These are phyloP conservation scores for Gaertneriomyces semiglobifer DNA, from an alignment of 192 early-diverging fungal genomes.

Conservation along the genomic window DNA sequence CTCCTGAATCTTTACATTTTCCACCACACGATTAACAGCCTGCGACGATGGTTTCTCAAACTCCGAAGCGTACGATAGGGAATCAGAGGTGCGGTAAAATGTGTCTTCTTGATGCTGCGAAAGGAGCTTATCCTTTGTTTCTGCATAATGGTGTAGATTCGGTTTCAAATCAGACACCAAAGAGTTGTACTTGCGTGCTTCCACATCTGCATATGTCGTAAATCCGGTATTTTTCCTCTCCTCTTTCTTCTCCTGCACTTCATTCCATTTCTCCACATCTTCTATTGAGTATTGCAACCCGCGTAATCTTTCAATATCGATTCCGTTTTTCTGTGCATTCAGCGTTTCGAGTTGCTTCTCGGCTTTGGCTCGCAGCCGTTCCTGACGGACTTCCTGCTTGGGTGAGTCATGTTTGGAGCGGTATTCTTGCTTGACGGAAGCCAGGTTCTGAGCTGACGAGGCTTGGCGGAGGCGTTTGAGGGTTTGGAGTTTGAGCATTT, in stretches of 20 bases:
- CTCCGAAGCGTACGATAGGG: constrained; percentile 57
- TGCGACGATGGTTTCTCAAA: constrained; percentile 58
- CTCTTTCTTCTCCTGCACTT: constrained; percentile 70
- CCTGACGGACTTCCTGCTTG: constrained; percentile 55
- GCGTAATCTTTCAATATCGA: constrained; percentile 79
- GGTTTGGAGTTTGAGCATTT: too few relatives aligned
- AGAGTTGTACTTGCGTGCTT: constrained; percentile 83
- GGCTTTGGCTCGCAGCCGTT: constrained; percentile 70
- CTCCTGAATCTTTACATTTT: constrained; percentile 69
- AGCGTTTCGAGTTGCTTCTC: constrained; percentile 61
- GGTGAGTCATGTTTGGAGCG: constrained; percentile 55
- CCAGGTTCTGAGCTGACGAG: too few relatives aligned
- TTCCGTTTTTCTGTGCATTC: constrained; percentile 62
- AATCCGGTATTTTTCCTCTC: constrained; percentile 72
- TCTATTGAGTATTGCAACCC: constrained; percentile 84
- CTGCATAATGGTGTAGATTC: constrained; percentile 70
- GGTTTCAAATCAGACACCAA: constrained; percentile 80
- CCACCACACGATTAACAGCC: constrained; percentile 67
- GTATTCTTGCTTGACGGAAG: constrained; percentile 20
- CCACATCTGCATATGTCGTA: constrained; percentile 79
- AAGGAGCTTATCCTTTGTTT: constrained; percentile 53
- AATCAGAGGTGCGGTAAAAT: constrained; percentile 68
- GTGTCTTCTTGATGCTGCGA: constrained; percentile 8
- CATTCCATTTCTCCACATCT: constrained; percentile 79
- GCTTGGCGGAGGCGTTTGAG: too few relatives aligned